Base-by-base conservation (phyloP, 2,329 filamentous ascomycete species). In the Fusarium mexicanum region DNA sequence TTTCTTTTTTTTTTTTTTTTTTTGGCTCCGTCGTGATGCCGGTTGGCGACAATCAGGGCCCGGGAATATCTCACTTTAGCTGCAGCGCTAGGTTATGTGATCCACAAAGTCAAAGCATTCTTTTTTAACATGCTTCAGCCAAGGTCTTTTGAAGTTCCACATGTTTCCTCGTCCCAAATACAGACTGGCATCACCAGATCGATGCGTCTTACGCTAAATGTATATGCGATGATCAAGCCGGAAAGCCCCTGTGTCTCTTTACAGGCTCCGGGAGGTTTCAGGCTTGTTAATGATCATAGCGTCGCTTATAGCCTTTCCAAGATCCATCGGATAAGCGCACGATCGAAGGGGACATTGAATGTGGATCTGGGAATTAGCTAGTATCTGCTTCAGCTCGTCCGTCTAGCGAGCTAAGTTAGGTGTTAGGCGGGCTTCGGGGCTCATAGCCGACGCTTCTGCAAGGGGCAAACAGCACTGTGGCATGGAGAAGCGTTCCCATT, bases 391-490 rank as follows among this genome's bases (percentile, higher is more conserved):
- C 33, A 53, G 55, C 55, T 66, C 53, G 24, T 40, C 26, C 22
- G 17, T 24, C 48, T 38, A 37, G 13, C 33, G 33, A 50, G 41
- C 46, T 35, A 26, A 46, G 24, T 26, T 46, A n/a, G 31, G 48
- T 31, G 17, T 38, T 58, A 35, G 35, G 35, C 58, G 29, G 38
- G 38, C 50, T 24, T 50, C 41, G 50, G 50, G 37, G 29, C 38
- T 24, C 62, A 61, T 53, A 67, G 35, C 59, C 69, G 61, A 75
- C 71, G 58, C 61, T 73, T 75, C 72, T 75, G 72, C 72, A 75
- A 75, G 72, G 72, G 72, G 35, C 50, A 58, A 24, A 44, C 37
- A 55, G 48, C 29, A 48, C 38, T 50, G 29, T 33, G 53, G 35
- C 46, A 44, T 26, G 60, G 41, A 70, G 41, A 12, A 24, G 31